These are phyloP conservation scores for Phytophthora europaea DNA, from an alignment of 352 stramenopile species.

Conservation along the genomic window DNA sequence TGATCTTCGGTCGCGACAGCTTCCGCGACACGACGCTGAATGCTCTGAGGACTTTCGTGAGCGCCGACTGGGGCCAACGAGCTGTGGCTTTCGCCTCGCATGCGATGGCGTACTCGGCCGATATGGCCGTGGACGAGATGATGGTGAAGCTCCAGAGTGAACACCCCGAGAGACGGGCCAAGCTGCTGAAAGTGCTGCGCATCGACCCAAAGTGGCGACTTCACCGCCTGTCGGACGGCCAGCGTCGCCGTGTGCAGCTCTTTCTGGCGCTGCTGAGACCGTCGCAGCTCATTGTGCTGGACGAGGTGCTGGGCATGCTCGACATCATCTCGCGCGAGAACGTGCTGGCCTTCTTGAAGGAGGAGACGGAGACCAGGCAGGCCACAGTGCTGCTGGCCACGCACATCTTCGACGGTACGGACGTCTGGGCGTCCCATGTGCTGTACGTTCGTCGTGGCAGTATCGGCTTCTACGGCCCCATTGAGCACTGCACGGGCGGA, in stretches of 20 bases:
- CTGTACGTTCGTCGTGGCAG: constrained; percentile 90
- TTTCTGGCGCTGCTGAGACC: constrained; percentile 96
- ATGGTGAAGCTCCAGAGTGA: constrained; percentile 96
- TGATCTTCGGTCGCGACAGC: constrained; percentile 91
- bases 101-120: constrained; percentile 90
- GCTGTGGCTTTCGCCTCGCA: constrained; percentile 96
- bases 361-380: constrained; percentile 67
- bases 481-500: constrained; percentile 83
- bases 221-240: constrained; percentile 85
- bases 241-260: constrained; percentile 95
- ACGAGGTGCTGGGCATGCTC: constrained; percentile 98
- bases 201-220: constrained; percentile 95
- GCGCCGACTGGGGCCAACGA: constrained; percentile 97
- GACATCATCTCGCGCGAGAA: constrained; percentile 97
- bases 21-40: constrained; percentile 98
- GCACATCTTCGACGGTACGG: constrained; percentile 99
- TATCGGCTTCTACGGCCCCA: constrained; percentile 67
- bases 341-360: constrained; percentile 94
- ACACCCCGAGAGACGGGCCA: constrained; percentile 94
- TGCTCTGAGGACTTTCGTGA: constrained; percentile 94
- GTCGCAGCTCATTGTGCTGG: constrained; percentile 97
- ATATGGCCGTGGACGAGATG: constrained; percentile 98
- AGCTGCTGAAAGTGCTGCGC: constrained; percentile 95
- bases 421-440: constrained; percentile 96
- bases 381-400: constrained; percentile 86